These are phyloP conservation scores for Penicillium verrucosum DNA, from an alignment of 2,329 filamentous ascomycete genomes.

Conservation along the genomic window DNA sequence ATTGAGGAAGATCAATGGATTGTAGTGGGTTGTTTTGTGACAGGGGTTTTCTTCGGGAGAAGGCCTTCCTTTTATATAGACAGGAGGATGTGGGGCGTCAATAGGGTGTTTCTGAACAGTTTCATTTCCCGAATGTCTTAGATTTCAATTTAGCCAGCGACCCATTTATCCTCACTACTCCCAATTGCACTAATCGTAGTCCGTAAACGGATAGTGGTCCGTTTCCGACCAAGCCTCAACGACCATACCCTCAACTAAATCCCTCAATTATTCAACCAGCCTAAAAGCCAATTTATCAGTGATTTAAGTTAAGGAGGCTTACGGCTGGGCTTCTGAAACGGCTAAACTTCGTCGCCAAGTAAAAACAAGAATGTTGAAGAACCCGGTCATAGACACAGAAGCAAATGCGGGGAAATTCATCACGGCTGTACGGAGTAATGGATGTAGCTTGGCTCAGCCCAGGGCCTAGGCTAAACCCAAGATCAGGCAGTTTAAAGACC, in stretches of 20 bases:
- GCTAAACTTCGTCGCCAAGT: neutral
- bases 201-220: neutral
- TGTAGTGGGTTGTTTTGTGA: neutral
- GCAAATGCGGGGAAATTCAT: slow-evolving; percentile 4
- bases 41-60: neutral
- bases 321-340: neutral
- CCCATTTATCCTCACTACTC: neutral
- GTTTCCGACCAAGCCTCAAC: neutral
- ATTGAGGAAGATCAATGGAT: neutral
- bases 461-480: slow-evolving; percentile 4
- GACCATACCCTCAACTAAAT: neutral
- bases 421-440: neutral
- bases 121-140: neutral
- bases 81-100: neutral
- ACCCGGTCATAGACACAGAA: neutral
- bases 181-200: neutral
- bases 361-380: neutral
- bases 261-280: neutral
- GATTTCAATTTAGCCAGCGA: slow-evolving; percentile 2
- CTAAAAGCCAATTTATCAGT: neutral
- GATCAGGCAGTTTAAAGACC: neutral
- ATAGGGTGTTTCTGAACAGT: neutral
- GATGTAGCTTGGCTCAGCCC: neutral
- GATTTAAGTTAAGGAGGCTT: neutral
- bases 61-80: slow-evolving; percentile 3